Evolutionary conservation across 2,329 filamentous ascomycete genomes (phyloP), one percentile per base, ranked within the genome.

Genomic region (Fusarium secorum): DNA sequence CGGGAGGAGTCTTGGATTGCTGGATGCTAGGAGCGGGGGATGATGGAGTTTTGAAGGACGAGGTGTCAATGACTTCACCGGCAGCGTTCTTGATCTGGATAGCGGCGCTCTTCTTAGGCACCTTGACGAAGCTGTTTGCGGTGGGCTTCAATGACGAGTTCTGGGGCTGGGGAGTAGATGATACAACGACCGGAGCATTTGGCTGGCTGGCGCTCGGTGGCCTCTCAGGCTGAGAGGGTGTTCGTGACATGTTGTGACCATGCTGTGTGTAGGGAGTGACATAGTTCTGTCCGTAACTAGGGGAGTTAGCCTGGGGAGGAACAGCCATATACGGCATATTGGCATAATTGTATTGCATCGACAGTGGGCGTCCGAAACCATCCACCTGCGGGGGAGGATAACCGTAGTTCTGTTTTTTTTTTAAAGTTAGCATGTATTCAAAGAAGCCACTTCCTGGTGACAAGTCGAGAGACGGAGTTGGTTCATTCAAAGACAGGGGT

Each of bases 51-150:
- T 89, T 89, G 68, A 88, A 82, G 59, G 82, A 88, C 78, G 84
- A 93, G 83, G 85, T 87, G 74, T 94, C 90, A 17, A 98, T 84
- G 33, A 90, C 88, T 78, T 96, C 93, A 68, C 94, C 95, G 60
- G 91, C 87, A 33, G 91, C 87, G 76, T 94, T 93, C 85, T 94
- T 97, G 85, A 98, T 97, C 52, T 90, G 86, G 72, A 98, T 92
- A 2, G 91, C 90, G 51, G 90, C 90, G 80, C 89, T 94, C 85
- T 91, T 93, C 79, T 85, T 85, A 24, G 83, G 84, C 51, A 72
- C 65, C 75, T 85, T 88, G 78, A 83, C 79, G 64, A 87, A 87
- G 64, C 80, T 81, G 41, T 81, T 82, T 18, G 82, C 80, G 5
- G 81, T 74, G 78, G 65, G 81, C 81, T 87, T 88, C 13, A 82